These are phyloP conservation scores for Spathaspora arborariae DNA, from an alignment of 805 yeast genomes.

Conservation along the genomic window DNA sequence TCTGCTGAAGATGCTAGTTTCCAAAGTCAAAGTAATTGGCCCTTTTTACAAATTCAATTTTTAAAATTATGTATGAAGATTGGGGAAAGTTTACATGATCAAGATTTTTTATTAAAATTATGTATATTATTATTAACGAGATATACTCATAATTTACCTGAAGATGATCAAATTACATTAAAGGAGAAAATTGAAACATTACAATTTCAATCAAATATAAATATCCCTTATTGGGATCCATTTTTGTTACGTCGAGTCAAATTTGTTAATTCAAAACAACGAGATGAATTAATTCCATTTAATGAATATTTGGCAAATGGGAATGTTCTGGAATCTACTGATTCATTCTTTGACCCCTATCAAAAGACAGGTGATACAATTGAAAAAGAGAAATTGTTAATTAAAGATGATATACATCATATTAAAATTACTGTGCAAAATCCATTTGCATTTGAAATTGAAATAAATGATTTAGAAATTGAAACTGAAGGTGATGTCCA, in stretches of 20 bases:
- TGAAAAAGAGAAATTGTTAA: constrained; percentile 45
- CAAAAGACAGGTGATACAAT: constrained; percentile 23
- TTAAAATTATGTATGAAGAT: constrained; percentile 50
- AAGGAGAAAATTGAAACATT: constrained; percentile 26
- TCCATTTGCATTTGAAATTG: constrained; percentile 74
- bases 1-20: constrained; percentile 19
- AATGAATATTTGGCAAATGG: constrained; percentile 16
- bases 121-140: constrained; percentile 54
- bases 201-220: constrained; percentile 16
- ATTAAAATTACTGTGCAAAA: constrained; percentile 62
- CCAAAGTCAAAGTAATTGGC: constrained; percentile 40
- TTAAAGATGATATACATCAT: constrained; percentile 52
- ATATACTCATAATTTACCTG: constrained; percentile 50
- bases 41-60: constrained; percentile 51
- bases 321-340: constrained; percentile 7
- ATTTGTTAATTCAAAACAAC: constrained; percentile 20
- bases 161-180: constrained; percentile 54
- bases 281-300: constrained; percentile 43
- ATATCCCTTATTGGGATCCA: constrained; percentile 68
- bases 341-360: constrained; percentile 51
- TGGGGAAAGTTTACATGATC: constrained; percentile 49
- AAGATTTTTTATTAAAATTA: constrained; percentile 33
- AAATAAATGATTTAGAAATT: constrained; percentile 42
- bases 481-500: constrained; percentile 23
- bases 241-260: constrained; percentile 52